Base-by-base conservation (phyloP, 768 basidiomycete genomes). In the Nevesoporus exiguus region DNA sequence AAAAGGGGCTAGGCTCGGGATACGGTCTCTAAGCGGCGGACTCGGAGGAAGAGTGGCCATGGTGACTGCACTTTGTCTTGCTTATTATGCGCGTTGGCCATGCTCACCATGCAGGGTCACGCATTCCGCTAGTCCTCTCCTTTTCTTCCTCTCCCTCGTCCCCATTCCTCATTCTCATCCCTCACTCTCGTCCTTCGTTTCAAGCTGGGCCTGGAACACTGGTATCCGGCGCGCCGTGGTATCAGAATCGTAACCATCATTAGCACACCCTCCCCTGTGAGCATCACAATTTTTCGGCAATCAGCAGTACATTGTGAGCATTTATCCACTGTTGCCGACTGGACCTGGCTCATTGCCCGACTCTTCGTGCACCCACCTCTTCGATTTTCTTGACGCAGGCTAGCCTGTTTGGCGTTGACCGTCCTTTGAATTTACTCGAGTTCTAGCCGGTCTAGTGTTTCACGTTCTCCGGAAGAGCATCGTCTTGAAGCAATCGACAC, bases 341-440 rank as follows among this genome's bases (percentile, higher is more conserved):
- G 7, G 15, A 11, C 7, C 22, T 3, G 29, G 21, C 49, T 42
- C 39, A 33, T 21, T 30, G 39, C 25, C 24, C 24, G 11, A n/a
- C 19, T 31, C 37, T 31, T 31, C n/a, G n/a, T n/a, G 30, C 42
- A 30, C 17, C 6, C 29, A 31, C 30, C 10, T 4, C 30, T 31
- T 45, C 15, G n/a, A 14, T 31, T 48, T 41, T 19, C 45, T 54
- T 56, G 57, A 66, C 74, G 73, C 68, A 76, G 81, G 74, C 75
- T 78, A 71, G 77, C 61, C 19, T 70, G 61, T 69, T 75, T 34
- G 85, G 75, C 86, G 86, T 88, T 82, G 86, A 87, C 68, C 86
- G 85, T 83, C 84, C 69, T 74, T 72, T 66, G 11, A 58, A 62
- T 66, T 65, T 66, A 72, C 67, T 66, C 67, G 62, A 62, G 60